Conservation (phyloP, 2,329 filamentous ascomycete genomes). For the Fusarium palustre region DNA sequence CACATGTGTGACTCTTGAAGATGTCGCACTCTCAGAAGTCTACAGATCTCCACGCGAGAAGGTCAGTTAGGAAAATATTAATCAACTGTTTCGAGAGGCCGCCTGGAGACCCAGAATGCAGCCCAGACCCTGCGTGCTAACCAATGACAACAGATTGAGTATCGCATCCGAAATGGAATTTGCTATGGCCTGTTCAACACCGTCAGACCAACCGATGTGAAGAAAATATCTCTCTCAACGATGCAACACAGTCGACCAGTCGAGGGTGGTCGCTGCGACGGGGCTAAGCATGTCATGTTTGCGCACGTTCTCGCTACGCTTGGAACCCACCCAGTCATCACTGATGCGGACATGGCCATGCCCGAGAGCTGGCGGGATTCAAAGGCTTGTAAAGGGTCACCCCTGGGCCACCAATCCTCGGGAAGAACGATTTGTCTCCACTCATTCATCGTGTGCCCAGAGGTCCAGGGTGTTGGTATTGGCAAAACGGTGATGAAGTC, state of each 20-base stretch:
- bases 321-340: slow-evolving; percentile 71
- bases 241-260: slow-evolving; percentile 63
- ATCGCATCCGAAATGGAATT: slow-evolving; percentile 62
- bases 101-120: not conserved
- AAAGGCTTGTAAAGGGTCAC: slow-evolving; percentile 55
- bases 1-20: slow-evolving; percentile 67
- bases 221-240: slow-evolving; percentile 65
- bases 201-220: slow-evolving; percentile 59
- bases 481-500: slow-evolving; percentile 79
- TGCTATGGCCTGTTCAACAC: slow-evolving; percentile 84
- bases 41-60: slow-evolving; percentile 66
- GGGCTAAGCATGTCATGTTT: slow-evolving; percentile 69
- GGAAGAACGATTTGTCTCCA: slow-evolving; percentile 84
- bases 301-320: slow-evolving; percentile 84
- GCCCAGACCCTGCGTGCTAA: not conserved
- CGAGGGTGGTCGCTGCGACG: slow-evolving; percentile 59
- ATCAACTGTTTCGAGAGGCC: not conserved
- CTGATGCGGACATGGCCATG: slow-evolving; percentile 80
- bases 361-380: slow-evolving; percentile 74
- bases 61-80: slow-evolving; percentile 52
- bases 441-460: slow-evolving; percentile 82
- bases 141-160: slow-evolving; percentile 46
- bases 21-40: slow-evolving; percentile 64
- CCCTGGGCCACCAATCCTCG: slow-evolving; percentile 75
- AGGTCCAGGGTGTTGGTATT: slow-evolving; percentile 78